Conservation (phyloP, 345 rosid genomes). For the Conringia planisiliqua region DNA sequence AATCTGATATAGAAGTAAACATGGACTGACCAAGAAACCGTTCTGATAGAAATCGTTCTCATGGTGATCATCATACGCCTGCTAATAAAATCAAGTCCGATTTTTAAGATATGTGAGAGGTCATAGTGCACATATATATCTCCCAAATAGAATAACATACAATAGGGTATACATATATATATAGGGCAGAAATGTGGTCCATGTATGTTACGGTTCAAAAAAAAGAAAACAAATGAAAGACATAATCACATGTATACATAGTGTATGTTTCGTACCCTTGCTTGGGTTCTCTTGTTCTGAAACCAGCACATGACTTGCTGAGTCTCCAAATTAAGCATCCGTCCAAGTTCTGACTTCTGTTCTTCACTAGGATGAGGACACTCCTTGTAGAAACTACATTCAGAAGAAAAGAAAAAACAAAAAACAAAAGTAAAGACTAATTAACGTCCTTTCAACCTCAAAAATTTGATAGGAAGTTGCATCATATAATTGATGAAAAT, state of each 20-base stretch:
- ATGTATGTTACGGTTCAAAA: neutral
- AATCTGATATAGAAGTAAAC: too few species aligned
- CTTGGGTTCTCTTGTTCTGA: constrained; percentile 52
- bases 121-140: too few species aligned
- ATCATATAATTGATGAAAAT: neutral
- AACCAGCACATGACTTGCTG: constrained; percentile 62
- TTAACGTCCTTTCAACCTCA: neutral
- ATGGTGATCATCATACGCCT: too few species aligned
- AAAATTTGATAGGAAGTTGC: neutral
- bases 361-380: constrained; percentile 50
- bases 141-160: too few species aligned
- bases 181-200: neutral
- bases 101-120: too few species aligned
- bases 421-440: neutral
- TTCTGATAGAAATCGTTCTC: too few species aligned
- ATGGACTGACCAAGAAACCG: too few species aligned
- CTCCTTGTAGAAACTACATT: constrained; percentile 44
- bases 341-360: constrained; percentile 42
- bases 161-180: too few species aligned
- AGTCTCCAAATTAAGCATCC: constrained; percentile 40
- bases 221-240: neutral
- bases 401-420: neutral
- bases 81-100: too few species aligned
- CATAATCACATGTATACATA: neutral
- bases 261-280: constrained; percentile 38